Conservation (phyloP, 2,329 filamentous ascomycete genomes). For the Diaporthe batatas region DNA sequence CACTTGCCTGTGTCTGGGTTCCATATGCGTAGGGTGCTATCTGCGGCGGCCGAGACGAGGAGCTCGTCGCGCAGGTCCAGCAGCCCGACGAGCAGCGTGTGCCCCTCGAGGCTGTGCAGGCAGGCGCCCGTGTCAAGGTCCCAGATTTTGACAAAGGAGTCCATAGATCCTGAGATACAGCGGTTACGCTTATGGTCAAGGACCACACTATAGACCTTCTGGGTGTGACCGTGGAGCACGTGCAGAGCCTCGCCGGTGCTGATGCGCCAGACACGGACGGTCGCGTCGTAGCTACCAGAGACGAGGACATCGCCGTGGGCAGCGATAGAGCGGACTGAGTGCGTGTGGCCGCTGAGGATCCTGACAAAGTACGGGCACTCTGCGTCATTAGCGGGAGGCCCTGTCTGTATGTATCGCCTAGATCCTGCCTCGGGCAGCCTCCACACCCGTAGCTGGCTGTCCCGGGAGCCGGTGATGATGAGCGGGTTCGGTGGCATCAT, state of each 20-base stretch:
- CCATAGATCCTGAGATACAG: slow-evolving; percentile 98
- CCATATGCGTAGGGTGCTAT: slow-evolving; percentile 96
- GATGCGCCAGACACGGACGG: slow-evolving; percentile 96
- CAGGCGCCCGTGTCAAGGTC: slow-evolving; percentile 88
- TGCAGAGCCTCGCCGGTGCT: slow-evolving; percentile 92
- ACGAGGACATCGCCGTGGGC: slow-evolving; percentile 96
- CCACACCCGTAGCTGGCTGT: slow-evolving; percentile 95
- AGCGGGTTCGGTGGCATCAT: slow-evolving; percentile 95
- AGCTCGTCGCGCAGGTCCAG: slow-evolving; percentile 90
- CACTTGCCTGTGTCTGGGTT: slow-evolving; percentile 94
- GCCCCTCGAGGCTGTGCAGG: slow-evolving; percentile 91
- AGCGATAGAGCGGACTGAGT: slow-evolving; percentile 96
- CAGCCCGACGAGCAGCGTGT: slow-evolving; percentile 90
- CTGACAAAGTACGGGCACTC: slow-evolving; percentile 97
- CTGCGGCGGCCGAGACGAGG: slow-evolving; percentile 93
- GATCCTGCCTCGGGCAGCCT: slow-evolving; percentile 87
- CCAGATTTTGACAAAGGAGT: slow-evolving; percentile 98
- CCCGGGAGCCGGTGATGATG: slow-evolving; percentile 96
- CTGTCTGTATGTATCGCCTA: slow-evolving; percentile 82
- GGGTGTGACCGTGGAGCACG: slow-evolving; percentile 85
- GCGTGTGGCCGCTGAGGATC: slow-evolving; percentile 85
- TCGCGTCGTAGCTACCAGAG: slow-evolving; percentile 96
- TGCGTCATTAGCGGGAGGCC: slow-evolving; percentile 77
- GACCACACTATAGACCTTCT: slow-evolving; percentile 98
- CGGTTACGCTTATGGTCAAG: slow-evolving; percentile 91